Evolutionary conservation across 106 monocot genomes (phyloP).

Genomic region (Iris macrosiphon): DNA sequence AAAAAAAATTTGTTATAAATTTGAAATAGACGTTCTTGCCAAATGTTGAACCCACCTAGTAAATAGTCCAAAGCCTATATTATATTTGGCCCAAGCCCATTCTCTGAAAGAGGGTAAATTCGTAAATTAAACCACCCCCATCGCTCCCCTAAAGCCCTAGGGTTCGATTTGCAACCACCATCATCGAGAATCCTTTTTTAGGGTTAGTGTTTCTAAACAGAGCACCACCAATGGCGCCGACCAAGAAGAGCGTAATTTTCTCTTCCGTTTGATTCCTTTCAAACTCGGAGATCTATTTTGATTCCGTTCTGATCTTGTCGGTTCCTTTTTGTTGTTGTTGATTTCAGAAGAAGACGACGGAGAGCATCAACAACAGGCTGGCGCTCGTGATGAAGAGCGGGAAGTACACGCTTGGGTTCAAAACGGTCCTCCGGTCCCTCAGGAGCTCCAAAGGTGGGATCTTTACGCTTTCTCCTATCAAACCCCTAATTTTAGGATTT

Average conservation of each 20-base stretch:
- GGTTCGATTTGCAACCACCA: too few species aligned
- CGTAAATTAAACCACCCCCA: too few species aligned
- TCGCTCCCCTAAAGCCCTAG: neutral
- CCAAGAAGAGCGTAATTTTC: constrained; percentile 15
- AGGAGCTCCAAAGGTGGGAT: constrained; percentile 32
- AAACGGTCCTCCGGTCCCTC: constrained; percentile 51
- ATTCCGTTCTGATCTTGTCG: neutral
- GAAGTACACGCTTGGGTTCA: constrained; percentile 58
- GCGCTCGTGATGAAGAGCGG: constrained; percentile 69
- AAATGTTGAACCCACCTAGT: too few species aligned
- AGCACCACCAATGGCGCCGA: constrained; percentile 9
- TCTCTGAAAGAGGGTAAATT: too few species aligned
- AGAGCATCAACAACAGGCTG: constrained; percentile 55
- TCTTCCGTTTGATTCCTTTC: neutral
- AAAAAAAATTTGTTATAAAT: too few species aligned
- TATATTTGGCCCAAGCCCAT: too few species aligned
- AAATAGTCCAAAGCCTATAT: too few species aligned
- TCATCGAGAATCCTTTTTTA: too few species aligned
- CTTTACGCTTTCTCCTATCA: neutral
- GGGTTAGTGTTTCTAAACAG: neutral
- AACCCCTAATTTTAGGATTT: neutral
- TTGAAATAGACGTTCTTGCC: too few species aligned
- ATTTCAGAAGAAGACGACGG: constrained; percentile 51
- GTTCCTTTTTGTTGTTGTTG: neutral
- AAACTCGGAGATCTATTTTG: neutral